These are phyloP conservation scores for Penicillium fimorum DNA, from an alignment of 495 filamentous ascomycete species.

Conservation along the genomic window DNA sequence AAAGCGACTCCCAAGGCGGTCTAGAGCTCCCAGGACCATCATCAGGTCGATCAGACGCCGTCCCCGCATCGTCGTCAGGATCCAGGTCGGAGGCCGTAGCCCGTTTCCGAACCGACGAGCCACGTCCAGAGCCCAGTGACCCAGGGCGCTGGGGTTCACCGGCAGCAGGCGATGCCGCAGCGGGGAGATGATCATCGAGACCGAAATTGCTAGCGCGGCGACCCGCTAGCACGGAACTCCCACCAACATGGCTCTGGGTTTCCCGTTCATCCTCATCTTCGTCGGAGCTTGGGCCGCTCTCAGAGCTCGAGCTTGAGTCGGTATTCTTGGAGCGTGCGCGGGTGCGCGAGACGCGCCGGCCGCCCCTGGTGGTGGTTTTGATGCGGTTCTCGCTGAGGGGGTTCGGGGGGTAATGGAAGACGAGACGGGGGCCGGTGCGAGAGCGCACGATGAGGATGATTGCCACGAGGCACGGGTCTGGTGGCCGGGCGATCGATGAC, in stretches of 20 bases:
- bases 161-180: constrained; percentile 30
- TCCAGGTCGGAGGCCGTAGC: constrained; percentile 42
- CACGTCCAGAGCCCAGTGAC: constrained; percentile 44
- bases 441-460: constrained; percentile 79
- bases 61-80: constrained; percentile 44
- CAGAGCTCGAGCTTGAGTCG: constrained; percentile 47
- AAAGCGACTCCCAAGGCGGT: constrained; percentile 72
- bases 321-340: constrained; percentile 35
- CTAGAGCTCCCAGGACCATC: constrained; percentile 51
- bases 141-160: constrained; percentile 39
- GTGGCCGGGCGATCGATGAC: constrained; percentile 50
- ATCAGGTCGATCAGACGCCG: constrained; percentile 47
- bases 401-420: constrained; percentile 86
- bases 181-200: constrained; percentile 33
- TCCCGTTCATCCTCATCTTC: constrained; percentile 50
- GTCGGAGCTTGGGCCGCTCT: constrained; percentile 46
- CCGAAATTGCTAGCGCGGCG: constrained; percentile 42
- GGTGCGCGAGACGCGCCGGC: constrained; percentile 36
- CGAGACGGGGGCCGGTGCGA: constrained; percentile 75
- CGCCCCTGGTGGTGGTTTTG: constrained; percentile 33
- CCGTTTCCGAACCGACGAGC: constrained; percentile 34
- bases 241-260: constrained; percentile 16
- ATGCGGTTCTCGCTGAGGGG: constrained; percentile 49
- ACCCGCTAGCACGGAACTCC: constrained; percentile 25
- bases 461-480: constrained; percentile 68